Base-by-base conservation (phyloP, 345 rosid species). In the Camelina laxa region DNA sequence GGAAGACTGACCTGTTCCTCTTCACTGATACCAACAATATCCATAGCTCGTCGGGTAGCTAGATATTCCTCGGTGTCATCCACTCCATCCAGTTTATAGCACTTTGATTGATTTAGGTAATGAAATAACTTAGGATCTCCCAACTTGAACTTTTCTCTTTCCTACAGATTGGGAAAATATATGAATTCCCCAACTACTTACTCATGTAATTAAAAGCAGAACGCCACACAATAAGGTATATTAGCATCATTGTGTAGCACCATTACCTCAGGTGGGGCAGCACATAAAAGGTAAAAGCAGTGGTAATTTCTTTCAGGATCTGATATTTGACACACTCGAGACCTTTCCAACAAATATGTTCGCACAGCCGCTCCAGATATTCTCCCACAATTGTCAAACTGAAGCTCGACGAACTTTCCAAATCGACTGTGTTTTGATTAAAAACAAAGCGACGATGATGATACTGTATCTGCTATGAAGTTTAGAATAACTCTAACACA, bases 11-110 rank as follows among this genome's bases (percentile, higher is more conserved):
- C 99, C 94, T 95, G 99, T 60, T 92, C 97, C 74, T 95, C 99
- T 82, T 89, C 98, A 55, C 89, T 89, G 82, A 95, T 90, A 84
- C 99, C 99, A 63, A 95, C 99, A 45, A 95, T 45, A 81, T 95
- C 99, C 99, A 95, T 95, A 45, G 99, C 99, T 79, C 99, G 82
- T 79, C 97, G 92, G 69, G 99, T 95, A 58, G 99, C 97, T 48
- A 90, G 89, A 77, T 95, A 95, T 80, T 95, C 99, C 62, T 90
- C 85, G 2, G 91, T 75, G 80, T 95, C 99, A 83, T 85, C 86
- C 70, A 95, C 86, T 56, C 97, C 99, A 79, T 92, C 92, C 84
- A 95, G 73, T 60, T 78, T 83, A 76, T 66, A 90, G 82, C 98
- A 92, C 75, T 79, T 83, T 3, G 99, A 92, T 77, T 92, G 99